Evolutionary conservation across 2,329 filamentous ascomycete species (phyloP), one percentile per base, ranked within the genome.

Genomic region (Bipolaris zeicola): DNA sequence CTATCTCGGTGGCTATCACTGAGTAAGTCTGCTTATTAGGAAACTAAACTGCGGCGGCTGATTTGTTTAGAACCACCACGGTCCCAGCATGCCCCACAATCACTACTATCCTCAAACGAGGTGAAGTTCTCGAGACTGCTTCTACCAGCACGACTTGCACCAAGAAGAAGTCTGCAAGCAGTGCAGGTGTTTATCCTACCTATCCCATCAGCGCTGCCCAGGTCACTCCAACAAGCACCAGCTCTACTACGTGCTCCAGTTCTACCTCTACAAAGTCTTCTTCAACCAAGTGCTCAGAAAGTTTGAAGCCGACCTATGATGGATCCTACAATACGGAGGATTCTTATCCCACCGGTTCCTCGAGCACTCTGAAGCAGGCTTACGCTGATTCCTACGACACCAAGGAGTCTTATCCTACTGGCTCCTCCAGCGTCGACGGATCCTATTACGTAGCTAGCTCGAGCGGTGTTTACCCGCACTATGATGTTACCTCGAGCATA

Each of bases 271-370:
- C 22, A 24, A 42, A 42, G 14, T 42, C 39, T 42, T 42, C 39
- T 26, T 52, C 50, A 1, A 38, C 39, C 2, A 52, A 37, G 20
- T 52, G 50, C 22, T 45, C 50, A 6, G 43, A 28, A 22, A 45
- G 39, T 18, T 26, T 22, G 13, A 38, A 51, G 31, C 36, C 36
- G 36, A 38, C 36, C 18, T 7, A 38, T n/a, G n/a, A 37, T 38
- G 36, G 14, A 38, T 16, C 36, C n/a, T 18, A 38, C 36, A 38
- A 16, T 3, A 38, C 36, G 3, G n/a, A 16, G 14, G n/a, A 8
- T 10, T 38, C 36, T 38, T 38, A 31, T 42, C 45, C 50, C 2
- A 46, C 31, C 2, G 45, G 26, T 20, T 52, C 39, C 39, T 45
- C 50, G 6, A 44, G 39, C 41, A 45, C 50, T 26, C 16, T 16